These are phyloP conservation scores for Backusella circina DNA, from an alignment of 192 early-diverging fungal species.

Conservation along the genomic window DNA sequence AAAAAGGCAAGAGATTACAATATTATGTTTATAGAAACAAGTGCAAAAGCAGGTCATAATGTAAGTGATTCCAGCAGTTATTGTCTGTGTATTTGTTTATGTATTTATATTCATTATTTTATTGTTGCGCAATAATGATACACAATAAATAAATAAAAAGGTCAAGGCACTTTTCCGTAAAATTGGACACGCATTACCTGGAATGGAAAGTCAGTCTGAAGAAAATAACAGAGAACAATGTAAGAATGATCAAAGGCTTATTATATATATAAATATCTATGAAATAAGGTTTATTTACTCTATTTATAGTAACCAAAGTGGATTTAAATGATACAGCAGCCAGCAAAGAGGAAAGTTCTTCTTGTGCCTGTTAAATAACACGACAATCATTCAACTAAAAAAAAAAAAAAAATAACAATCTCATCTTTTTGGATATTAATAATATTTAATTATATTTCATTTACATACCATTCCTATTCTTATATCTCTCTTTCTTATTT, in stretches of 20 bases:
- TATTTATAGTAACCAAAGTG: slow-evolving; percentile 31
- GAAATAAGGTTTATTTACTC: neutral
- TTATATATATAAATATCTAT: neutral
- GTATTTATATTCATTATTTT: neutral
- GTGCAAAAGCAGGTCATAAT: slow-evolving; percentile 98
- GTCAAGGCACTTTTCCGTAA: slow-evolving; percentile 97
- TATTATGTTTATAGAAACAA: slow-evolving; percentile 99
- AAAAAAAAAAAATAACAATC: neutral
- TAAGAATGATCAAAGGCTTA: slow-evolving; percentile 11
- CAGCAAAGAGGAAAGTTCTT: slow-evolving; percentile 21
- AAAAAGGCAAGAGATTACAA: slow-evolving; percentile 95
- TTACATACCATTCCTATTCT: neutral
- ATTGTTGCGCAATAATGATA: neutral
- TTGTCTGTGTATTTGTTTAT: neutral
- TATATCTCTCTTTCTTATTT: neutral
- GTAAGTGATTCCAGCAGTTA: slow-evolving; percentile 40
- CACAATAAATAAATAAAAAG: too few relatives aligned
- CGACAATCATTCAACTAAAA: neutral
- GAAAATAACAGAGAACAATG: slow-evolving; percentile 41
- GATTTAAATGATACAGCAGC: slow-evolving; percentile 23
- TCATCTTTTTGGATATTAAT: neutral
- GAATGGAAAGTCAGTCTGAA: slow-evolving; percentile 68
- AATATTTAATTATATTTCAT: neutral
- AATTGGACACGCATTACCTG: slow-evolving; percentile 89
- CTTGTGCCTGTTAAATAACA: slow-evolving; percentile 25